These are phyloP conservation scores for Diaporthe citri DNA, from an alignment of 2,329 filamentous ascomycete species.

Conservation along the genomic window DNA sequence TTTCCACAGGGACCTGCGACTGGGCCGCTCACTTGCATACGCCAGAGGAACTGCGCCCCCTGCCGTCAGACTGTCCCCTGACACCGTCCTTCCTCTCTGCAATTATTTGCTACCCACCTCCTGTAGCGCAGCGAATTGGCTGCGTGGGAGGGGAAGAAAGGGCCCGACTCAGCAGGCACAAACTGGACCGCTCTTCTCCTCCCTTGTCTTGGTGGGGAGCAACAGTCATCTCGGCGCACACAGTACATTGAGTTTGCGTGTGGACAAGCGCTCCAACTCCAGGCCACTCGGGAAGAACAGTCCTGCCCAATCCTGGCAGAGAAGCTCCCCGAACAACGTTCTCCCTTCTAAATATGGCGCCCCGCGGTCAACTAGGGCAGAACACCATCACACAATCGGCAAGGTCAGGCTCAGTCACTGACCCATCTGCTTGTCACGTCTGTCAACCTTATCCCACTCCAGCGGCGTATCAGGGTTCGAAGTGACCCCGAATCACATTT, in stretches of 20 bases:
- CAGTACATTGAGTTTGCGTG: constrained; percentile 24
- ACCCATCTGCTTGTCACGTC: constrained; percentile 29
- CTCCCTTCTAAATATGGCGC: constrained; percentile 29
- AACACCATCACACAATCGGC: constrained; percentile 24
- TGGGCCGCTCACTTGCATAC: constrained; percentile 36
- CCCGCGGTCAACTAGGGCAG: constrained; percentile 17
- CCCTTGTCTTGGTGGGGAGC: constrained; percentile 20
- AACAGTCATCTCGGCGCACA: constrained; percentile 24
- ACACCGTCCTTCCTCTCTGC: constrained; percentile 26
- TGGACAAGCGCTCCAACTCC: constrained; percentile 26
- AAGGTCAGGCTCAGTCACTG: constrained; percentile 14
- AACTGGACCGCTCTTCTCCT: background rate
- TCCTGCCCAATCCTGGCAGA: constrained; percentile 16
- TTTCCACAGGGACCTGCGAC: constrained; percentile 17
- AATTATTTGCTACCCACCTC: constrained; percentile 34
- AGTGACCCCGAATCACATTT: constrained; percentile 24
- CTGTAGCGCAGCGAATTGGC: constrained; percentile 30
- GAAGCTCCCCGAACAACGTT: constrained; percentile 18
- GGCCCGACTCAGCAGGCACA: constrained; percentile 23
- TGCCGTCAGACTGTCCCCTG: constrained; percentile 39
- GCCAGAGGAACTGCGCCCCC: constrained; percentile 37
- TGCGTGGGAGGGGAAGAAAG: constrained; percentile 14
- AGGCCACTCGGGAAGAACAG: constrained; percentile 8
- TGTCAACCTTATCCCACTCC: constrained; percentile 29
- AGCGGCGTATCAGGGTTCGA: constrained; percentile 28